Evolutionary conservation across 2,329 filamentous ascomycete genomes (phyloP).

Genomic region (Neofusicoccum kwambonambiense): DNA sequence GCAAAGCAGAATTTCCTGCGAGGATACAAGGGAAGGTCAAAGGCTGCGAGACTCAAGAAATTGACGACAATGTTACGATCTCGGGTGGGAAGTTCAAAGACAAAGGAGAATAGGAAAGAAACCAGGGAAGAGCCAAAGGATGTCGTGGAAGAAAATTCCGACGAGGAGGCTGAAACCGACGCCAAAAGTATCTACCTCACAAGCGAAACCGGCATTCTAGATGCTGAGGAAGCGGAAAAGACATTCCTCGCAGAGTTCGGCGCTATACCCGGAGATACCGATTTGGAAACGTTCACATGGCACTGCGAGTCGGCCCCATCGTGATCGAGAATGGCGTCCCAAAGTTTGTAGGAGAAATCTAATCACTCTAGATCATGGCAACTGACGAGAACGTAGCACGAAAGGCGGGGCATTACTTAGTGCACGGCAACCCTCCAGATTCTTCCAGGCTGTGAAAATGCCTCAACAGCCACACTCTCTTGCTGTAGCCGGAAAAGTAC

Average conservation of each 20-base stretch:
- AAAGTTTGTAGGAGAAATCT: slow-evolving; percentile 26
- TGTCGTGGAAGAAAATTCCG: too few relatives aligned
- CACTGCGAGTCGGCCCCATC: slow-evolving; percentile 40
- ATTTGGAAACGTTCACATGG: slow-evolving; percentile 44
- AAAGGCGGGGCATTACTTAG: background rate
- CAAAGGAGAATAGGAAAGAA: too few relatives aligned
- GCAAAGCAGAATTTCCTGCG: too few relatives aligned
- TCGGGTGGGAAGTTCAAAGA: too few relatives aligned
- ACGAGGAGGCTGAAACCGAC: too few relatives aligned
- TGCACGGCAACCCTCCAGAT: background rate
- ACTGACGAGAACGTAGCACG: background rate
- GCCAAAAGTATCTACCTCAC: background rate
- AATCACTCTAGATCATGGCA: background rate
- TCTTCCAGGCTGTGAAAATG: background rate
- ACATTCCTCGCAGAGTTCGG: slow-evolving; percentile 33
- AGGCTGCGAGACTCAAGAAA: too few relatives aligned
- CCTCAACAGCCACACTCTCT: background rate
- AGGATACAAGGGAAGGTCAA: too few relatives aligned
- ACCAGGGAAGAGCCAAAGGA: too few relatives aligned
- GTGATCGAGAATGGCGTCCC: slow-evolving; percentile 42
- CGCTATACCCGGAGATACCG: slow-evolving; percentile 35
- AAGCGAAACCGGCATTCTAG: background rate
- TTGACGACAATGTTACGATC: too few relatives aligned
- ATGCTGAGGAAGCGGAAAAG: slow-evolving; percentile 24
- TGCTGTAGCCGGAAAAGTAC: background rate